These are phyloP conservation scores for Cyclotella cryptica DNA, from an alignment of 108 stramenopile species.

Conservation along the genomic window DNA sequence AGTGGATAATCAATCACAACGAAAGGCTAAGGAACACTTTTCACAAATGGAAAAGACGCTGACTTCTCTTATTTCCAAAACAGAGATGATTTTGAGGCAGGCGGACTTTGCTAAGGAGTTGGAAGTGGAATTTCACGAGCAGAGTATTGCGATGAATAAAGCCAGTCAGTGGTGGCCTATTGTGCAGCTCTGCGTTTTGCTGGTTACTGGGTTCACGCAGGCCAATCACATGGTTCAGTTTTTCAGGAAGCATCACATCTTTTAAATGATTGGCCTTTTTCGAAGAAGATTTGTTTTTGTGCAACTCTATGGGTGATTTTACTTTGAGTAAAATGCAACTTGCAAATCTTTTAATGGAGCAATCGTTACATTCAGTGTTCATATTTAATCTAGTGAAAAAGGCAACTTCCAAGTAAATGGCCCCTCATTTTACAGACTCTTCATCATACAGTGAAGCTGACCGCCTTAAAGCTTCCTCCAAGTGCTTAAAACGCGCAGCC, in stretches of 20 bases:
- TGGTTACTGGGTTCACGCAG: conserved; percentile 86
- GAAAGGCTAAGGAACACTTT: conserved; percentile 60
- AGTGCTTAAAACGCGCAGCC: conserved; percentile 32
- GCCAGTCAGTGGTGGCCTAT: conserved; percentile 90
- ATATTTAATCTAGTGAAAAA: not conserved
- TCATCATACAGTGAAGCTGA: conserved; percentile 39
- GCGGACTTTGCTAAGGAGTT: conserved; percentile 80
- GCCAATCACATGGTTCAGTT: conserved; percentile 83
- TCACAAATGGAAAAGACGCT: conserved; percentile 74
- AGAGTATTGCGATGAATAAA: conserved; percentile 77
- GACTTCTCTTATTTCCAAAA: conserved; percentile 54
- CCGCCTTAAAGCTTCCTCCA: conserved; percentile 33
- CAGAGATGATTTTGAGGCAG: conserved; percentile 68
- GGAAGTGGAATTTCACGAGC: conserved; percentile 78
- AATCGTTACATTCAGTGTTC: no score
- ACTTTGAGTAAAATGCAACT: no score
- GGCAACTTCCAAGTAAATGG: not conserved
- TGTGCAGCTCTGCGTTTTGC: conserved; percentile 74
- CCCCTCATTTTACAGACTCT: not conserved
- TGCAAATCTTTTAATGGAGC: no score
- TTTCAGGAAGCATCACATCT: conserved; percentile 79
- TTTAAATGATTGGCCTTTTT: conserved; percentile 42
- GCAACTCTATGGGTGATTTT: no score
- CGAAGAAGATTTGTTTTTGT: not conserved
- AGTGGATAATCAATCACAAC: conserved; percentile 46